Conservation (phyloP, 305 asterid species). For the Solanum hybrid region DNA sequence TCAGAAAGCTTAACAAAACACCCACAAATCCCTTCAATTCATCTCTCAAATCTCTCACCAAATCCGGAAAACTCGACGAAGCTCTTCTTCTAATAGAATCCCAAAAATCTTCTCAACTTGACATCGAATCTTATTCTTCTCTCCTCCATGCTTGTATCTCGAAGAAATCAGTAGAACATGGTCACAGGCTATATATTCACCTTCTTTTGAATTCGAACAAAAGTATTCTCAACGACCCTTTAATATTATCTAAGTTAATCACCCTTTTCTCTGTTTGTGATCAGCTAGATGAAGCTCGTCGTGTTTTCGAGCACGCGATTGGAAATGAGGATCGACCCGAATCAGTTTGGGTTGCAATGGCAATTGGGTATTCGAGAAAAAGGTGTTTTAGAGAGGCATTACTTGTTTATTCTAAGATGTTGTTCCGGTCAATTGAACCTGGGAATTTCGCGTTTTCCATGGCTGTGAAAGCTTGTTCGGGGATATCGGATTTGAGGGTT, state of each 20-base stretch:
- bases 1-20: conserved; percentile 3
- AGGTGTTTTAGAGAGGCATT: conserved; percentile 22
- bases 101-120: conserved; percentile 1
- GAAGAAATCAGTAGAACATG: conserved; percentile 28
- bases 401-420: conserved; percentile 23
- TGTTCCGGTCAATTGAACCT: conserved; percentile 18
- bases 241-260: conserved; percentile 29
- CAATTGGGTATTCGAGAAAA: conserved; percentile 35
- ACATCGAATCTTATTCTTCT: conserved; percentile 20
- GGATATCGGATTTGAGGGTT: conserved; percentile 10
- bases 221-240: conserved; percentile 23
- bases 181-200: conserved; percentile 24
- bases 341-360: conserved; percentile 37
- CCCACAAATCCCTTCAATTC: conserved; percentile 11
- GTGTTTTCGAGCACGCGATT: conserved; percentile 25
- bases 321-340: conserved; percentile 17
- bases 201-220: conserved; percentile 19
- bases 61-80: conserved; percentile 34
- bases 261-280: conserved; percentile 42
- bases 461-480: conserved; percentile 35
- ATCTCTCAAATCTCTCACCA: conserved; percentile 30
- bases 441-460: conserved; percentile 31
- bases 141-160: conserved; percentile 38
- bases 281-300: conserved; percentile 28
- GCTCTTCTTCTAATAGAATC: conserved; percentile 28